Percentiles rank a stretch among this genome's conserved stretches.
These are phyloP conservation scores for Malus sieversii DNA, from an alignment of 306 rosid species.

Conservation along the genomic window DNA sequence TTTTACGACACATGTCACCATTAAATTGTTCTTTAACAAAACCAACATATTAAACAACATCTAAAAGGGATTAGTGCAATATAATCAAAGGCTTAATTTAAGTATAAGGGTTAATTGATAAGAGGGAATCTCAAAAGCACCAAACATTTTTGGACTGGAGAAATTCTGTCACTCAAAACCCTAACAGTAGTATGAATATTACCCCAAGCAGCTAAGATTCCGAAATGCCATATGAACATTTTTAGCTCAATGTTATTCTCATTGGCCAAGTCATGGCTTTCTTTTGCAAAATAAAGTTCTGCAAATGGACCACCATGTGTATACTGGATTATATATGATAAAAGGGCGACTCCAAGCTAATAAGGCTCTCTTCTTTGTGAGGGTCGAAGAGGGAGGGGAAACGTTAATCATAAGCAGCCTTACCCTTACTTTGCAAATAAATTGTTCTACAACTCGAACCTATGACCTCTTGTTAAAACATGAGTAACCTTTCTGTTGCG, in stretches of 20 bases:
- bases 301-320: not conserved
- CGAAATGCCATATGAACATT: not conserved
- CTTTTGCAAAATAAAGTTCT: not conserved
- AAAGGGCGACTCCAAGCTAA: no score
- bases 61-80: not conserved
- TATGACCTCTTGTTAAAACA: no score
- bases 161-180: constrained; percentile 57
- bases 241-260: not conserved
- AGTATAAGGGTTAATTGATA: constrained; percentile 2
- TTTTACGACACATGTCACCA: constrained; percentile 11
- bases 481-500: no score
- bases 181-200: constrained; percentile 28
- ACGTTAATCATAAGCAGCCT: no score
- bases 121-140: constrained; percentile 61
- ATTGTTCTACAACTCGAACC: no score
- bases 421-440: no score
- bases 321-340: not conserved
- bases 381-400: no score
- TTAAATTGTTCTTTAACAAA: constrained; percentile 20
- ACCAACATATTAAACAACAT: constrained; percentile 5
- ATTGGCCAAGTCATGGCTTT: not conserved
- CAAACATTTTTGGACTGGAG: constrained; percentile 31
- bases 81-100: not conserved
- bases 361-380: no score
- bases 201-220: not conserved